Conservation (phyloP, 306 rosid genomes). For the Arachis hypogaea region DNA sequence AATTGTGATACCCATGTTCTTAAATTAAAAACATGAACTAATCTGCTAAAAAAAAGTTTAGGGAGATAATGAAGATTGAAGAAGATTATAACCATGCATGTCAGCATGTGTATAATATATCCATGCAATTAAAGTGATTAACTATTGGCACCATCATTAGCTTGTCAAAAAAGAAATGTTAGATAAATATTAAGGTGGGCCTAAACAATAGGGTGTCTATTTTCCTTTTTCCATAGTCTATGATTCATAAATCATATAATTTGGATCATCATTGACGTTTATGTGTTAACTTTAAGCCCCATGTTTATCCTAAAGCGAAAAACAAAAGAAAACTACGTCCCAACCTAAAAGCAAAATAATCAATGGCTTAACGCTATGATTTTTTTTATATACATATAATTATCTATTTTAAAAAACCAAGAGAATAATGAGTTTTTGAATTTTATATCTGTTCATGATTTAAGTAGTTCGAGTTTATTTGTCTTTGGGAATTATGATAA, state of each 20-base stretch:
- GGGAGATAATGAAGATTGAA: not conserved
- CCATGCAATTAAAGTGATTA: not conserved
- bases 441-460: not conserved
- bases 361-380: not conserved
- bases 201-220: not conserved
- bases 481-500: not conserved
- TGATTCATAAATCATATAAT: constrained; percentile 23
- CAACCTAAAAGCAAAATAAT: not conserved
- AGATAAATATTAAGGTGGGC: not conserved
- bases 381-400: not conserved
- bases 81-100: too few species aligned
- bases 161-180: not conserved
- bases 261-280: not conserved
- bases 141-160: not conserved
- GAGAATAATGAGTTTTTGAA: constrained; percentile 2
- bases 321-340: not conserved
- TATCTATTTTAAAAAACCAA: not conserved
- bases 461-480: not conserved
- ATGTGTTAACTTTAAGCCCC: constrained; percentile 6
- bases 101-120: too few species aligned
- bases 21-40: not conserved
- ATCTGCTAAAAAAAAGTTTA: not conserved
- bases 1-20: not conserved
- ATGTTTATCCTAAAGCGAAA: not conserved
- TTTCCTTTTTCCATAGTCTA: not conserved